Conservation (phyloP, 2,329 filamentous ascomycete genomes). For the Samsoniella hepiali region DNA sequence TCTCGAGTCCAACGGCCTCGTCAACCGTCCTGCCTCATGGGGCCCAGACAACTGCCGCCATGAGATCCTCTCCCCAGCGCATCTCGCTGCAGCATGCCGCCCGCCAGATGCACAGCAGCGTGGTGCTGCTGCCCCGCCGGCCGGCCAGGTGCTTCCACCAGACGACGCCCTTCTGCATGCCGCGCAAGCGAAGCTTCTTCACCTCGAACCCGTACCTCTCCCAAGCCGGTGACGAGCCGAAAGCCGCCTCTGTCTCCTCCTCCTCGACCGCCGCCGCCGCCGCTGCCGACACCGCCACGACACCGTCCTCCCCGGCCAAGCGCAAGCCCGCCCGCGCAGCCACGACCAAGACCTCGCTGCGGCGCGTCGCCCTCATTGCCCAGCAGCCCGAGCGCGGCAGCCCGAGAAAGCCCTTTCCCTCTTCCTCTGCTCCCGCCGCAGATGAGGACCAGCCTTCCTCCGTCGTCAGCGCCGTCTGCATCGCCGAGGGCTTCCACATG, state of each 20-base stretch:
- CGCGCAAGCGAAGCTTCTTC: slow-evolving; percentile 61
- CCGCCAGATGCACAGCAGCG: slow-evolving; percentile 30
- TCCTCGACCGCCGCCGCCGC: slow-evolving; percentile 32
- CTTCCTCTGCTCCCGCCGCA: slow-evolving; percentile 23
- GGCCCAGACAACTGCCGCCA: slow-evolving; percentile 23
- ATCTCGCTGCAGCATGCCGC: slow-evolving; percentile 32
- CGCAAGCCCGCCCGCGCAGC: slow-evolving; percentile 45
- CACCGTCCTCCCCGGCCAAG: slow-evolving; percentile 32
- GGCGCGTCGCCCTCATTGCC: slow-evolving; percentile 82
- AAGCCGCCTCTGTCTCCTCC: slow-evolving; percentile 1
- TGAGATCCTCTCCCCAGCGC: slow-evolving; percentile 34
- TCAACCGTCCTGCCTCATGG: background rate
- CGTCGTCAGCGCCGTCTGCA: slow-evolving; percentile 56
- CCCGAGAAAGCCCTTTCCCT: background rate
- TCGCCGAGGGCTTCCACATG: slow-evolving; percentile 65
- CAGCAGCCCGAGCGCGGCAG: slow-evolving; percentile 52
- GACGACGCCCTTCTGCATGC: slow-evolving; percentile 40
- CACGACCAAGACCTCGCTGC: slow-evolving; percentile 67
- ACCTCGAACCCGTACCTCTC: slow-evolving; percentile 60
- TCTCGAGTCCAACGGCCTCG: background rate
- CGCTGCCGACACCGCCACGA: slow-evolving; percentile 41
- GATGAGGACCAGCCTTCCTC: slow-evolving; percentile 38
- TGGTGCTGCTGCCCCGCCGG: slow-evolving; percentile 18
- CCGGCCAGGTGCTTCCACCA: slow-evolving; percentile 44
- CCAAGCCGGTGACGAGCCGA: slow-evolving; percentile 34